phyloP scores from a whole-genome alignment of 345 rosid species.

The Gossypium thurberi region DNA sequence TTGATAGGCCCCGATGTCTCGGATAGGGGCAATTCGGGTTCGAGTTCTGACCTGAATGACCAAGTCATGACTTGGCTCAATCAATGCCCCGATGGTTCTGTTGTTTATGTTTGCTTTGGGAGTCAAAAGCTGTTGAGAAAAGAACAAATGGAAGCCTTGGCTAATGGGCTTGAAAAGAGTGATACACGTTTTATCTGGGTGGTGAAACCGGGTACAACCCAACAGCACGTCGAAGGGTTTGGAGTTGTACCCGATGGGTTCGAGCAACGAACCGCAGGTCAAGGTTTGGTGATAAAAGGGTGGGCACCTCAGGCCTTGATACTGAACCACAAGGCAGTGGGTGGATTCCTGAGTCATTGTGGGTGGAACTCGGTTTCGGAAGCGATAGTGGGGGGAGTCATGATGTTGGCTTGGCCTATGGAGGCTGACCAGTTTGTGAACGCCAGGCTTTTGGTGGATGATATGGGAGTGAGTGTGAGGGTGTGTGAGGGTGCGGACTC shows the following conservation, averaged over 20 bases:
- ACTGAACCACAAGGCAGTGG: slow-evolving; percentile 49
- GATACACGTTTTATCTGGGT: slow-evolving; percentile 53
- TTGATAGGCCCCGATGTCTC: slow-evolving; percentile 27
- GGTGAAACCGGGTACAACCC: slow-evolving; percentile 29
- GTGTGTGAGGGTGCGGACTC: slow-evolving; percentile 35
- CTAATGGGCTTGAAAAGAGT: slow-evolving; percentile 48
- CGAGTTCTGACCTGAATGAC: background rate
- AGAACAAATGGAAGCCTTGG: slow-evolving; percentile 46
- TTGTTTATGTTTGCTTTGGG: slow-evolving; percentile 61
- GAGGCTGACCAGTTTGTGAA: slow-evolving; percentile 61
- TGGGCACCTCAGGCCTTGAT: slow-evolving; percentile 58
- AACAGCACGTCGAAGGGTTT: slow-evolving; percentile 13
- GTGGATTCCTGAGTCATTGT: slow-evolving; percentile 62
- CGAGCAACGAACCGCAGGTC: slow-evolving; percentile 29
- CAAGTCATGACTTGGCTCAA: slow-evolving; percentile 43
- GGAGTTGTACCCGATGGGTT: slow-evolving; percentile 38
- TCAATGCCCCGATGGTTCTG: slow-evolving; percentile 43
- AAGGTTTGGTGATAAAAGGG: slow-evolving; percentile 38
- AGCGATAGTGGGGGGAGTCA: slow-evolving; percentile 37
- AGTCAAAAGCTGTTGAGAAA: slow-evolving; percentile 40
- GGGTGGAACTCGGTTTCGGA: slow-evolving; percentile 74
- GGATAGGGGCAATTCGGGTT: background rate
- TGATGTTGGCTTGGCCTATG: slow-evolving; percentile 67
- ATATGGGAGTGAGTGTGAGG: slow-evolving; percentile 40
- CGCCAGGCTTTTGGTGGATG: slow-evolving; percentile 46